A percentile compares a stretch with the other conserved stretches of the same genome.
phyloP scores from a whole-genome alignment of 495 filamentous ascomycete species.

The Xylaria grammica region DNA sequence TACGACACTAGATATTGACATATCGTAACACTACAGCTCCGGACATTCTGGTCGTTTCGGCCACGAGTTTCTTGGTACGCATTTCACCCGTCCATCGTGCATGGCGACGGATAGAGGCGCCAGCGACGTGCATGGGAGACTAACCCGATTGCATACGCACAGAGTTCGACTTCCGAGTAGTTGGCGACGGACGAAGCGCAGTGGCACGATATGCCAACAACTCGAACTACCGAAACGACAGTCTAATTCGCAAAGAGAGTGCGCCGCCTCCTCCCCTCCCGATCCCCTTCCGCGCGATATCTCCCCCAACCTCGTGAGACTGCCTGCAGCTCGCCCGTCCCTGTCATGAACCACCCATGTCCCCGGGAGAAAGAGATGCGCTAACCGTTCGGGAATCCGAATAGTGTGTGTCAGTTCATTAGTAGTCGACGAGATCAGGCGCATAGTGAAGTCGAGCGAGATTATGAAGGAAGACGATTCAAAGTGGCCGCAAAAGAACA shows the following conservation, averaged over 20 bases:
- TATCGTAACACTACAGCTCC: slow-evolving; percentile 64
- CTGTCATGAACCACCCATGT: too few species aligned
- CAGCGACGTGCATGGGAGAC: not conserved
- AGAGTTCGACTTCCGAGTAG: slow-evolving; percentile 97
- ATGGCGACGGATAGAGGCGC: not conserved
- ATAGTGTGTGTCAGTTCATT: slow-evolving; percentile 94
- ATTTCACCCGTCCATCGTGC: not conserved
- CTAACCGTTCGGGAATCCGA: slow-evolving; percentile 17
- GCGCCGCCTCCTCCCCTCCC: slow-evolving; percentile 45
- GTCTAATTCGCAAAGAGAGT: slow-evolving; percentile 99
- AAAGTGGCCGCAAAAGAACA: slow-evolving; percentile 99
- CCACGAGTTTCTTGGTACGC: slow-evolving; percentile 93
- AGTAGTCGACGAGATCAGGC: slow-evolving; percentile 93
- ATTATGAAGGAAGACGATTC: slow-evolving; percentile 99
- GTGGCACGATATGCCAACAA: slow-evolving; percentile 98
- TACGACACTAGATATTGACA: slow-evolving; percentile 24
- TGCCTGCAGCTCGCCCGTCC: not conserved
- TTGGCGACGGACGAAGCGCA: slow-evolving; percentile 93
- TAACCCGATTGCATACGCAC: slow-evolving; percentile 32
- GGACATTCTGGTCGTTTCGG: slow-evolving; percentile 97
- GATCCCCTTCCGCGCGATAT: not conserved
- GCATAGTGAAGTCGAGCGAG: slow-evolving; percentile 96
- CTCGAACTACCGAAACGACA: slow-evolving; percentile 99
- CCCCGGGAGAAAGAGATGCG: not conserved
- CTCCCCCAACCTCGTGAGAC: not conserved